These are phyloP conservation scores for Apiospora pterosperma DNA, from an alignment of 2,329 filamentous ascomycete species.

Conservation along the genomic window DNA sequence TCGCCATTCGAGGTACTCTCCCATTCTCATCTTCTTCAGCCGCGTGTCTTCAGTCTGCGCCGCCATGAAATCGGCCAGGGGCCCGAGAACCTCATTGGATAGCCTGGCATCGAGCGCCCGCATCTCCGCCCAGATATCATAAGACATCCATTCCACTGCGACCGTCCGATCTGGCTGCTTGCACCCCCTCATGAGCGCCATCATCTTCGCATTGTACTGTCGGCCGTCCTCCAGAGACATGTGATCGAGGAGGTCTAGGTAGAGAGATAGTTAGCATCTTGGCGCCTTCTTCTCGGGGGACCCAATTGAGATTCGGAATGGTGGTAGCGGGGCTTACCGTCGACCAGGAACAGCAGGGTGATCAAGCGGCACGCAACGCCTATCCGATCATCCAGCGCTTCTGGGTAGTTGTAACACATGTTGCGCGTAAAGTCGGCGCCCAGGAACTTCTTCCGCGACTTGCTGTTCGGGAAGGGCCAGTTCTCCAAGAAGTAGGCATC, in stretches of 20 bases:
- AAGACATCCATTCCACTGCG: conserved; percentile 31
- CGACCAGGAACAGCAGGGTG: conserved; percentile 38
- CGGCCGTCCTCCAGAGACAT: conserved; percentile 36
- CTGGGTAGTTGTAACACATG: conserved; percentile 36
- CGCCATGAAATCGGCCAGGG: conserved; percentile 33
- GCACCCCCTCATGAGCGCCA: conserved; percentile 28
- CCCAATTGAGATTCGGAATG: not conserved
- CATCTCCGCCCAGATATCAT: conserved; percentile 35
- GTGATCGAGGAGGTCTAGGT: conserved; percentile 35
- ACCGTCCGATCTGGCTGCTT: conserved; percentile 24
- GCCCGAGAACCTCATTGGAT: conserved; percentile 31
- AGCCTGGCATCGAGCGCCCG: conserved; percentile 25
- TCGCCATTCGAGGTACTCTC: conserved; percentile 31
- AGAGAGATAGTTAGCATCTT: not conserved
- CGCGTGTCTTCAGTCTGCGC: conserved; percentile 30
- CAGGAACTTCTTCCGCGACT: conserved; percentile 29
- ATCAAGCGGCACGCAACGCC: conserved; percentile 33
- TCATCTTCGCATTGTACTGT: conserved; percentile 34
- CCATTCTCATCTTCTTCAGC: conserved; percentile 17
- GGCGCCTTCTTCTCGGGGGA: not conserved
- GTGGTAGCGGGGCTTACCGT: conserved; percentile 28
- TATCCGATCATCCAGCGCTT: conserved; percentile 34
- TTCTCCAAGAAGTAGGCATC: conserved; percentile 34
- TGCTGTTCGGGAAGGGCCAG: conserved; percentile 33
- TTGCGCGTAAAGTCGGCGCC: conserved; percentile 29